Conservation (phyloP, 169 alveolate genomes). For the Plasmodium yoelii region DNA sequence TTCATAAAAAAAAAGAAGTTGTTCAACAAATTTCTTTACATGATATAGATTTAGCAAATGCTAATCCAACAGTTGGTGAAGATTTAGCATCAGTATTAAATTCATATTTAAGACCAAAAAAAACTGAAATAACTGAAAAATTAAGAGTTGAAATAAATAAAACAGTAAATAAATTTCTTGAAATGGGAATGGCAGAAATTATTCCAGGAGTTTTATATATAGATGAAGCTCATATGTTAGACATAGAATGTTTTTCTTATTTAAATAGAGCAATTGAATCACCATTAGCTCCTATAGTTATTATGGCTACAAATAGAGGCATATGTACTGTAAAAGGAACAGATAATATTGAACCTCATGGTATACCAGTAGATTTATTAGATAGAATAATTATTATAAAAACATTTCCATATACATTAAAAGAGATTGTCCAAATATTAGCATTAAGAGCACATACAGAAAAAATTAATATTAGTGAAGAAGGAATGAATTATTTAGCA, state of each 20-base stretch:
- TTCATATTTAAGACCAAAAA: constrained; percentile 96
- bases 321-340: constrained; percentile 97
- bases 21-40: constrained; percentile 99
- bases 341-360: constrained; percentile 98
- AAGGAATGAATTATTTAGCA: constrained; percentile 96
- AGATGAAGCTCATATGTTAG: constrained; percentile 99
- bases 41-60: constrained; percentile 99
- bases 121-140: constrained; percentile 99
- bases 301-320: constrained; percentile 99
- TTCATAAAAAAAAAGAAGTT: constrained; percentile 99
- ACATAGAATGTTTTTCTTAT: constrained; percentile 99
- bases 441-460: constrained; percentile 98
- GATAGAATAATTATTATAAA: constrained; percentile 98
- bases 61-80: constrained; percentile 97
- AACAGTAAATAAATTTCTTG: constrained; percentile 98
- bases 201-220: constrained; percentile 99
- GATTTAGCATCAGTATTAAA: constrained; percentile 97
- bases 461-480: constrained; percentile 94
- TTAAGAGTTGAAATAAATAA: constrained; percentile 98
- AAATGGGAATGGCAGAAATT: constrained; percentile 98
- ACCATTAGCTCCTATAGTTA: constrained; percentile 98
- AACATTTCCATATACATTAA: constrained; percentile 95
- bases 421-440: constrained; percentile 90
- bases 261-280: constrained; percentile 98
- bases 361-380: constrained; percentile 99